Evolutionary conservation across 108 stramenopile species (phyloP), one percentile per base, ranked within the genome.

Genomic region (Skeletonema potamos): DNA sequence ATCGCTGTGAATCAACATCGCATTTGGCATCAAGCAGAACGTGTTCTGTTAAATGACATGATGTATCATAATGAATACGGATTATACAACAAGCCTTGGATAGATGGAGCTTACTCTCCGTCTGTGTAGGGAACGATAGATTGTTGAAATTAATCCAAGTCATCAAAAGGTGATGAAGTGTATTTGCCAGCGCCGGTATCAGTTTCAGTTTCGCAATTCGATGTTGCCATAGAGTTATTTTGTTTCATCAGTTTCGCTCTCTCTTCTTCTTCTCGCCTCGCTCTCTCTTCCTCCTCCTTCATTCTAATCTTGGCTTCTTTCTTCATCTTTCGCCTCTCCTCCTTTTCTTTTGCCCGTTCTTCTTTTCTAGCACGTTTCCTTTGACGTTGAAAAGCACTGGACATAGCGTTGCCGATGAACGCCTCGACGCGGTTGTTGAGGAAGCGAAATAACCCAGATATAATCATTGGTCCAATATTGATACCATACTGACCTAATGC

Each of bases 391-490:
- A 86, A 75, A 5, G 90, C 90, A 12, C 58, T 26, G 3, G 85
- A 68, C 73, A 95, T 68, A 6, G 87, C 86, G 17, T 63, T 68
- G 3, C 92, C 94, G 4, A 88, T 91, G 73, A 77, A 89, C 27
- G 30, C 59, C 72, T 95, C 87, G 18, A 92, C 58, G 71, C 63
- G 79, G 6, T 73, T 73, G 29, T 82, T 76, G 2, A 87, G 39
- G 67, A 89, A 95, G 15, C 92, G 82, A 36, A 95, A 86, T 18
- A 58, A 68, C 92, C 94, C 92, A 1, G 90, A 83, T 2, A 93
- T 67, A 6, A 85, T 77, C 92, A 95, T 95, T 3, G 94, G 90
- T n/a, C 86, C 94, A 28, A 93, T 66, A 61, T 95, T 95, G 27
- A 95, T 79, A 0, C 94, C 92, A 68, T 91, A 92, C 54, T 78